Base-by-base conservation (phyloP, 129 eudicot genomes). In the Centella asiatica region DNA sequence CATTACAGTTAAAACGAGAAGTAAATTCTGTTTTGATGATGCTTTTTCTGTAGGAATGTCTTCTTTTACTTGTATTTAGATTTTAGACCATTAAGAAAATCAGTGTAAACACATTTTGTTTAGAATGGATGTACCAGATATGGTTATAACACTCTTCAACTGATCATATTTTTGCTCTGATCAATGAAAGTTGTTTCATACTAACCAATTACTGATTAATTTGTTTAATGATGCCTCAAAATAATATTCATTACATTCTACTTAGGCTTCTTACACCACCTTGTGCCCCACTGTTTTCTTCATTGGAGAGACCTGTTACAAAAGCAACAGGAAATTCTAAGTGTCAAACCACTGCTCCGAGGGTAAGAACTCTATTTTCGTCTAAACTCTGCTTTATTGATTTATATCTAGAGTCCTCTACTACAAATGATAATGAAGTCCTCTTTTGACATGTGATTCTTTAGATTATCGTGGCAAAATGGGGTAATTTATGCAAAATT, bases 231-330 rank as follows among this genome's bases (percentile, higher is more conserved):
- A n/a, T n/a, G n/a, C 32, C 15, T 51, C 9, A 20, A 45, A n/a
- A 10, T 23, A 48, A 44, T 60, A 47, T 64, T 25, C 4, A 27
- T 20, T 32, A 11, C 14, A 39, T 72, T 15, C 68, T 39, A 68
- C 56, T 31, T 90, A 85, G 94, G 94, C 87, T 89, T 76, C 81
- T 85, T 49, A 67, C 85, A 51, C 87, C 80, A 26, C 80, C 83
- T 49, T 76, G 72, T 9, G 73, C 75, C 56, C 71, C 83, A 26
- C 28, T 39, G 46, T 52, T 50, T 53, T 77, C 71, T 48, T 73
- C 83, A 29, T 26, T 65, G 29, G 96, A 82, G 57, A 72, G 72
- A 44, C 34, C 64, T 50, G 62, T 56, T 40, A 58, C 50, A 22
- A 57, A 59, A 51, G 67, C 46, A 52, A 71, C 36, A 40, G 70